Conservation (phyloP, 495 filamentous ascomycete genomes). For the Podospora conica region DNA sequence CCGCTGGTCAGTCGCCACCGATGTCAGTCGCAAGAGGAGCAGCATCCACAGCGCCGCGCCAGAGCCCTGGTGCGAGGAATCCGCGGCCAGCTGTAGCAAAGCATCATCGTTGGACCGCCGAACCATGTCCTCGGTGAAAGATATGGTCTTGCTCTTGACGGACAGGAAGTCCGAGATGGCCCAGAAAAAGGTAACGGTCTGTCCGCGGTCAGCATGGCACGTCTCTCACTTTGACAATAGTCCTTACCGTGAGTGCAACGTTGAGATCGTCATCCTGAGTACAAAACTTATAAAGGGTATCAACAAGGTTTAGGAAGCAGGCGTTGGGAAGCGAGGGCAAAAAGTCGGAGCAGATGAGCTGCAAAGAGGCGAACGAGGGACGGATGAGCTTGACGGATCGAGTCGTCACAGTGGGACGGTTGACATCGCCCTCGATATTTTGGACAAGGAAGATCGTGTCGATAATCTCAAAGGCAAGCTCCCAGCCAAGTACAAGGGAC, state of each 20-base stretch:
- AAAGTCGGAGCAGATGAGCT: conserved; percentile 94
- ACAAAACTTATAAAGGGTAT: conserved; percentile 83
- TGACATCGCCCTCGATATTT: conserved; percentile 20
- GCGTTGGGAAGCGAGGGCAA: conserved; percentile 67
- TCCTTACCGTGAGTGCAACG: conserved; percentile 75
- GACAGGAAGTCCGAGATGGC: conserved; percentile 83
- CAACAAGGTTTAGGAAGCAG: conserved; percentile 76
- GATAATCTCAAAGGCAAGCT: conserved; percentile 76
- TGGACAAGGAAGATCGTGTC: conserved; percentile 66
- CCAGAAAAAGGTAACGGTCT: conserved; percentile 92
- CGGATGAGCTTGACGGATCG: conserved; percentile 70
- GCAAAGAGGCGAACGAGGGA: conserved; percentile 78
- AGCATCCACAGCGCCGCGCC: conserved; percentile 75
- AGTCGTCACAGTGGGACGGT: conserved; percentile 35
- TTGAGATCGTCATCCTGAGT: conserved; percentile 88
- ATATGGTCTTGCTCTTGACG: conserved; percentile 39
- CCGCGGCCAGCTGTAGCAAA: conserved; percentile 45
- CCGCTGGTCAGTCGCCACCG: conserved; percentile 68
- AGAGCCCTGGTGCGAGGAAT: conserved; percentile 44
- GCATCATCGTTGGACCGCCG: conserved; percentile 44
- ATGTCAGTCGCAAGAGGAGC: conserved; percentile 69
- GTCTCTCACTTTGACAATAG: not conserved
- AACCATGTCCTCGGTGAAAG: conserved; percentile 45
- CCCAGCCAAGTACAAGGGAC: conserved; percentile 73
- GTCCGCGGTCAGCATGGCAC: conserved; percentile 21